Base-by-base conservation (phyloP, 1,284 basidiomycete genomes). In the Phylloboletellus chloephorus region DNA sequence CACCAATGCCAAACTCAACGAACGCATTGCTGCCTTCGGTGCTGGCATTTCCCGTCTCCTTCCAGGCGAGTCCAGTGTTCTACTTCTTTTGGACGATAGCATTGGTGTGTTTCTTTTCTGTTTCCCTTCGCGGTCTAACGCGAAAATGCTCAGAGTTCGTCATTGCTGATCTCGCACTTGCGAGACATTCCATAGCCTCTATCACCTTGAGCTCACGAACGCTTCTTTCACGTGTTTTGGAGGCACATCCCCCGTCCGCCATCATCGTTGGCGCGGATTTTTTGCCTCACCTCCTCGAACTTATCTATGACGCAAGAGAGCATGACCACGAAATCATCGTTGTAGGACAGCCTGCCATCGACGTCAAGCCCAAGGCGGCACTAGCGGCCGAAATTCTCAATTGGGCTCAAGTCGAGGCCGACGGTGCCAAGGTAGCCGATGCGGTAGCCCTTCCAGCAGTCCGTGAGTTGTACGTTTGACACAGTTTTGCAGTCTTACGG, bases 61-160 rank as follows among this genome's bases (percentile, higher is more conserved):
- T 25, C 72, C 78, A 2, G 66, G 68, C 37, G 74, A 80, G 39
- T 85, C 87, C 12, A 82, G 69, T 48, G 84, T 84, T 10, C 59
- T 89, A 5, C 59, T 89, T 5, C 65, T 88, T 17, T 64, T 89
- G 28, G 84, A 89, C 50, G 87, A 89, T 53, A 63, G 80, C 34
- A 66, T 88, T 31, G 86, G 85, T 84, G 53, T 12, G 69, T 36
- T 30, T 25, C 5, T 25, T 28, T 37, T 52, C 24, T 23, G 7
- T 19, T 12, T 7, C 35, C 20, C n/a, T 38, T 16, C 17, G 20
- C 16, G n/a, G 11, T 44, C 46, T 43, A 32, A 35, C 35, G 31
- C n/a, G 34, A 19, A 32, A 5, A 17, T 37, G 30, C 42, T 3
- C 53, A 89, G 86, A 89, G 58, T 88, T 86, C 51, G 52, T 89